phyloP scores from a whole-genome alignment of 768 basidiomycete species.

The Coprinopsis sp. region DNA sequence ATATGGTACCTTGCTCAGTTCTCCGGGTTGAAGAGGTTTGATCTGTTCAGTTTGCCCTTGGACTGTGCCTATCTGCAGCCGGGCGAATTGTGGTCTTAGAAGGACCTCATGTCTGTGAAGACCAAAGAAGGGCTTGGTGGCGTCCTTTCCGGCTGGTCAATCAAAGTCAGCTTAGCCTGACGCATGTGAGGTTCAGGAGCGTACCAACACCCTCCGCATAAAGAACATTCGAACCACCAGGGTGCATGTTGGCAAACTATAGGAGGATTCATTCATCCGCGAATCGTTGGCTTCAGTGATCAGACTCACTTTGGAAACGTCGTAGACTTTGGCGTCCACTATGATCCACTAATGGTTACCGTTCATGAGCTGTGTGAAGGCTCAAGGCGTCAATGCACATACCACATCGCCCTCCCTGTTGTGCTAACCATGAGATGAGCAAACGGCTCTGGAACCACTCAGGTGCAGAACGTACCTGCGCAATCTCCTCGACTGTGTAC shows the following conservation, averaged over 20 bases:
- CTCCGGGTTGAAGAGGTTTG: conserved; percentile 22
- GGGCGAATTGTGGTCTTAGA: conserved; percentile 26
- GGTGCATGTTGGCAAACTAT: conserved; percentile 83
- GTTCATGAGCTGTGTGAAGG: background rate
- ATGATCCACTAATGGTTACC: conserved; percentile 63
- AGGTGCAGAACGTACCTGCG: conserved; percentile 43
- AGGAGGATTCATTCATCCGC: too few relatives aligned
- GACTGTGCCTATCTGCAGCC: conserved; percentile 28
- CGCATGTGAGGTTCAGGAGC: too few relatives aligned
- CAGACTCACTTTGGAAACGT: conserved; percentile 74
- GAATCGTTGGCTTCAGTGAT: too few relatives aligned
- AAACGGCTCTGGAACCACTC: background rate
- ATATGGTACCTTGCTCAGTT: conserved; percentile 29
- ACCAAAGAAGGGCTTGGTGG: conserved; percentile 29
- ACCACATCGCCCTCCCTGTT: conserved; percentile 83
- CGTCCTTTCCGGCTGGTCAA: conserved; percentile 60
- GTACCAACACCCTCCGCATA: conserved; percentile 61
- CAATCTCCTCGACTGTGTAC: conserved; percentile 57
- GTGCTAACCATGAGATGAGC: conserved; percentile 48
- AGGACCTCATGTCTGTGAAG: conserved; percentile 30
- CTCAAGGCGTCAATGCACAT: conserved; percentile 18
- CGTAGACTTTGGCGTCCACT: conserved; percentile 77
- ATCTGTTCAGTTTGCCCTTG: conserved; percentile 26
- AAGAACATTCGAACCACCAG: conserved; percentile 75
- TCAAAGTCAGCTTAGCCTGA: background rate